Conservation (phyloP, 768 basidiomycete genomes). For the Mycena amicta region DNA sequence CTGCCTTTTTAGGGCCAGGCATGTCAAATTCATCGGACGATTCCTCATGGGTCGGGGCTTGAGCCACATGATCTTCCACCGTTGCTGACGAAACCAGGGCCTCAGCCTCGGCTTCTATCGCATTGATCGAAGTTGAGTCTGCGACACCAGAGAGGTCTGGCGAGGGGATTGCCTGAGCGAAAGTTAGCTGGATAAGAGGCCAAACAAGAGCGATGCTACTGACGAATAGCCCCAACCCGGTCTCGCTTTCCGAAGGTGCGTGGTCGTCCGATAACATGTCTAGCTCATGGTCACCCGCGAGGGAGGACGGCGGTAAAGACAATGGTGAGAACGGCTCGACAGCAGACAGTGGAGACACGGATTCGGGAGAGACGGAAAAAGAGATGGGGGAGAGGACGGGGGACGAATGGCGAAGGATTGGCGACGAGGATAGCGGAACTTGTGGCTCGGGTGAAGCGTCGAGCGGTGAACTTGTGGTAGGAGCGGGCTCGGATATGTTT, state of each 20-base stretch:
- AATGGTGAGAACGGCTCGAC: slow-evolving; percentile 13
- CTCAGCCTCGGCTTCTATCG: background rate
- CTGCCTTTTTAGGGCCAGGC: background rate
- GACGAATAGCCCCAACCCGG: slow-evolving; percentile 22
- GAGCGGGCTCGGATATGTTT: slow-evolving; percentile 44
- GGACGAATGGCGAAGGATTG: slow-evolving; percentile 42
- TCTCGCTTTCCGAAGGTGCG: slow-evolving; percentile 6
- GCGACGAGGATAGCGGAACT: slow-evolving; percentile 23
- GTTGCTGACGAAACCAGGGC: background rate
- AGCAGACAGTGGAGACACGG: slow-evolving; percentile 34
- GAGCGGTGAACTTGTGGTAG: slow-evolving; percentile 20
- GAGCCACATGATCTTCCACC: slow-evolving; percentile 6
- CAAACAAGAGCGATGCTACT: too few species aligned
- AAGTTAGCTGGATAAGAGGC: slow-evolving; percentile 28
- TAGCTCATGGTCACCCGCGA: slow-evolving; percentile 20
- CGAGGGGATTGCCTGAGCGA: background rate
- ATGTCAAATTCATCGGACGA: background rate
- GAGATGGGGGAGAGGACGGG: slow-evolving; percentile 48
- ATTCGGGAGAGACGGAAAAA: slow-evolving; percentile 37
- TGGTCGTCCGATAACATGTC: slow-evolving; percentile 20
- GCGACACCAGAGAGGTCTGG: slow-evolving; percentile 1
- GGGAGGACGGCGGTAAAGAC: slow-evolving; percentile 17
- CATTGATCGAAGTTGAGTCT: slow-evolving; percentile 1
- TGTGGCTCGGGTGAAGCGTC: slow-evolving; percentile 21
- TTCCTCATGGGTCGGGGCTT: background rate